These are phyloP conservation scores for Mrakia frigida DNA, from an alignment of 768 basidiomycete species.

Conservation along the genomic window DNA sequence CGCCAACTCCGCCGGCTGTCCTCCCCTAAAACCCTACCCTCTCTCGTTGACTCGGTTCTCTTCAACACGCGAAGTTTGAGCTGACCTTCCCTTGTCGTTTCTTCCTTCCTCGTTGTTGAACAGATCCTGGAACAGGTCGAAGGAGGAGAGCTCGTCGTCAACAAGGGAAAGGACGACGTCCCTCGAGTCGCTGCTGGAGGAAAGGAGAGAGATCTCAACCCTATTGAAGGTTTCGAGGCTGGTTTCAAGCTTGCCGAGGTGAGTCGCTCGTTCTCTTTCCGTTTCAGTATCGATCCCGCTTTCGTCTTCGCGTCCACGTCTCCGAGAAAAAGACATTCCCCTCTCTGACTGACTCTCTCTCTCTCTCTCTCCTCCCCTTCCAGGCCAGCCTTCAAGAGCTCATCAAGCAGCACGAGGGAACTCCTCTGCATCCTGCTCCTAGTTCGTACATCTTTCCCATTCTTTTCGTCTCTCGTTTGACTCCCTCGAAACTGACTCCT, in stretches of 20 bases:
- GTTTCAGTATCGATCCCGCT: too few relatives aligned
- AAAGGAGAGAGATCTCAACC: conserved; percentile 63
- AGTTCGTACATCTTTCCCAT: neutral
- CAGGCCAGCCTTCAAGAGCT: conserved; percentile 75
- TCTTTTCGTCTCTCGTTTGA: neutral
- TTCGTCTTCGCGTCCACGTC: neutral
- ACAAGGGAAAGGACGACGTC: conserved; percentile 58
- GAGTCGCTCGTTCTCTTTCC: conserved; percentile 32
- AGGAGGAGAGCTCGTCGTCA: conserved; percentile 83
- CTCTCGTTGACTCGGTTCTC: neutral
- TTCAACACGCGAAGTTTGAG: too few relatives aligned
- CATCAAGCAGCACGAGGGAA: conserved; percentile 52
- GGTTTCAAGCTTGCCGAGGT: conserved; percentile 83
- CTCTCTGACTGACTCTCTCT: neutral
- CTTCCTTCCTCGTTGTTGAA: neutral
- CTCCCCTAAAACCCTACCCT: neutral
- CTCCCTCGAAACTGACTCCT: neutral
- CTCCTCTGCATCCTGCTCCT: conserved; percentile 6
- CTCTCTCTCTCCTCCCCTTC: neutral
- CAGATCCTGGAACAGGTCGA: conserved; percentile 93
- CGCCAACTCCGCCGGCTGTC: neutral
- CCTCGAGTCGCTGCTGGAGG: conserved; percentile 56
- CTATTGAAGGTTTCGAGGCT: conserved; percentile 75
- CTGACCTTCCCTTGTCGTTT: neutral
- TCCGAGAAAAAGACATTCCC: too few relatives aligned